Base-by-base conservation (phyloP, 208 protist genomes). In the Angomonas ambiguus region DNA sequence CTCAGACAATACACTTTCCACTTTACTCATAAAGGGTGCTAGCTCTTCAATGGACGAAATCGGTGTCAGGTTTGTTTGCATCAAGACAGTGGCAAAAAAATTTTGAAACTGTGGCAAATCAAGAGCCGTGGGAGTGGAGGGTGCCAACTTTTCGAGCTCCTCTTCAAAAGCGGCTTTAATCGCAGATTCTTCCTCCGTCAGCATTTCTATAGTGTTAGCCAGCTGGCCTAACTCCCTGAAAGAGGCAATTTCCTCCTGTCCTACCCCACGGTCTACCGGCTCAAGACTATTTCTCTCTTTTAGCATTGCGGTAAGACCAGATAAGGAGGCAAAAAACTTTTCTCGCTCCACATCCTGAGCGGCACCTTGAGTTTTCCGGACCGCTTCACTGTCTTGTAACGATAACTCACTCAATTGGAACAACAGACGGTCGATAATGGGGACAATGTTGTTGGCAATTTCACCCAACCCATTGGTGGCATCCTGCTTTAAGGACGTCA, bases 1-100 rank as follows among this genome's bases (percentile, higher is more conserved):
- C 25, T 32, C 51, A 2, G 49, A 57, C 22, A 87, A 69, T 11
- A 68, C 64, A n/a, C 63, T 20, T 49, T 83, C 77, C 6, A 66
- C 65, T 2, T 67, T 33, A n/a, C 32, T 33, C 74, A 81, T 82
- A 49, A 74, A 30, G n/a, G 69, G 67, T 16, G 83, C 42, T 24
- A 82, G 49, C 27, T 81, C 38, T 10, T 34, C 53, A 3, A 59
- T 1, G 10, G 74, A 74, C 20, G 61, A 42, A 18, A 65, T 24
- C 5, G 27, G 38, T 6, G 24, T 28, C 2, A 0, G 34, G 10
- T 25, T 38, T 1, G 75, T 41, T 1, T 59, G 42, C 2, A 53
- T 51, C 38, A 48, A 41, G n/a, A 79, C 67, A 22, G 28, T 55
- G 0, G 13, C n/a, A 56, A 79, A 66, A 1, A 62, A 48, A 38